phyloP scores from a whole-genome alignment of 2,329 filamentous ascomycete species.

The Drechslerella stenobrocha region DNA sequence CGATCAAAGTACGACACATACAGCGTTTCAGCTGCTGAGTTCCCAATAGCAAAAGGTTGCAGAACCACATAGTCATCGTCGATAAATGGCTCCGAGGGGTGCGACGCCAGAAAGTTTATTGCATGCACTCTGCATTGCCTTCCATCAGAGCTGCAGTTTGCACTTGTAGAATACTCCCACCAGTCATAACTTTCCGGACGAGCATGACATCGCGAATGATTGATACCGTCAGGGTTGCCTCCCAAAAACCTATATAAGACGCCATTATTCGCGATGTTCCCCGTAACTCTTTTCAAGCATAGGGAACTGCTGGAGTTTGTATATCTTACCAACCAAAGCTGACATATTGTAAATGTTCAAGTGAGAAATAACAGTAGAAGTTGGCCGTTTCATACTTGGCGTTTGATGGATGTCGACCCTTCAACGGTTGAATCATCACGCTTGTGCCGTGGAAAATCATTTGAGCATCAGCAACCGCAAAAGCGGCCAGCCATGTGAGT shows the following conservation, averaged over 20 bases:
- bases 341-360: conserved; percentile 24
- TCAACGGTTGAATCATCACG: conserved; percentile 20
- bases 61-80: conserved; percentile 30
- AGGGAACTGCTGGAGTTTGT: background rate
- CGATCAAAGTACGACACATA: conserved; percentile 29
- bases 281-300: background rate
- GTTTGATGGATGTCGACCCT: conserved; percentile 19
- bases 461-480: conserved; percentile 4
- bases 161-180: conserved; percentile 30
- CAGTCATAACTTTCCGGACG: conserved; percentile 18
- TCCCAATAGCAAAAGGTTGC: conserved; percentile 19
- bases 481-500: background rate
- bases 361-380: conserved; percentile 24
- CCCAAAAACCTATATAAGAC: conserved; percentile 18
- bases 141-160: conserved; percentile 14
- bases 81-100: conserved; percentile 10
- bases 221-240: conserved; percentile 12
- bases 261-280: background rate
- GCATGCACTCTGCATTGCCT: conserved; percentile 22
- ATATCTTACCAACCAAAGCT: conserved; percentile 24
- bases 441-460: conserved; percentile 20
- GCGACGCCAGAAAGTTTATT: conserved; percentile 6
- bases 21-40: conserved; percentile 13
- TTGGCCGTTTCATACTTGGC: conserved; percentile 26
- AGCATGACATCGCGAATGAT: conserved; percentile 13